Evolutionary conservation across 2,329 filamentous ascomycete genomes (phyloP).

Genomic region (Xylaria sp.): DNA sequence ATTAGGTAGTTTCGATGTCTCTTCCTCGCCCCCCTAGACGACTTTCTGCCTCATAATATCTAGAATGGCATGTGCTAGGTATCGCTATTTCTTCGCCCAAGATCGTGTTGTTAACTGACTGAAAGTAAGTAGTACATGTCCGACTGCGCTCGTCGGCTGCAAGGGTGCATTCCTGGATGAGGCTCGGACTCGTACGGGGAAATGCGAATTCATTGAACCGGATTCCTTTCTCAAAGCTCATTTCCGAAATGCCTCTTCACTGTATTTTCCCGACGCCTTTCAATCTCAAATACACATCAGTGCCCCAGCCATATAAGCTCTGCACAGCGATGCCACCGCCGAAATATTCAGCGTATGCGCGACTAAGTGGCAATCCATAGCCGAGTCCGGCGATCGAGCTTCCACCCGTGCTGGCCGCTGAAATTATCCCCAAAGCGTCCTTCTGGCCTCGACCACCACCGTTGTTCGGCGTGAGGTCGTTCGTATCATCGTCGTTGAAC

Average conservation of each 20-base stretch:
- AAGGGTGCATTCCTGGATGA: neutral
- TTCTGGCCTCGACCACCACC: slow-evolving; percentile 58
- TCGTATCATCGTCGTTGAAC: slow-evolving; percentile 74
- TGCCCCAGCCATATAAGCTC: slow-evolving; percentile 92
- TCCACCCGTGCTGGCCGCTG: slow-evolving; percentile 73
- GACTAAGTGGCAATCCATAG: slow-evolving; percentile 88
- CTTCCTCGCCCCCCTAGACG: neutral
- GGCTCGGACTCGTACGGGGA: neutral
- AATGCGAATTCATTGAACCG: neutral
- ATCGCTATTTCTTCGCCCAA: neutral
- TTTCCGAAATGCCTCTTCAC: neutral
- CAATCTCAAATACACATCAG: slow-evolving; percentile 73
- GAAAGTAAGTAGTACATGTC: neutral
- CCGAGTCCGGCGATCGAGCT: slow-evolving; percentile 92
- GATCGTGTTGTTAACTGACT: neutral
- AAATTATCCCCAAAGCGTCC: slow-evolving; percentile 80
- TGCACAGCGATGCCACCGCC: slow-evolving; percentile 95
- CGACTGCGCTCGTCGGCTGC: neutral
- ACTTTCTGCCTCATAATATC: neutral
- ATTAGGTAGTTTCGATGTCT: neutral
- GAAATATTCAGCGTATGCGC: slow-evolving; percentile 98
- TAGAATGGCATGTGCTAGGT: neutral
- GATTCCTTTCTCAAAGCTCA: neutral
- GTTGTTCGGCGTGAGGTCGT: slow-evolving; percentile 55
- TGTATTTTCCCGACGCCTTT: slow-evolving; percentile 69